phyloP scores from a whole-genome alignment of 768 basidiomycete genomes.

The Pulveroboletus sp. region DNA sequence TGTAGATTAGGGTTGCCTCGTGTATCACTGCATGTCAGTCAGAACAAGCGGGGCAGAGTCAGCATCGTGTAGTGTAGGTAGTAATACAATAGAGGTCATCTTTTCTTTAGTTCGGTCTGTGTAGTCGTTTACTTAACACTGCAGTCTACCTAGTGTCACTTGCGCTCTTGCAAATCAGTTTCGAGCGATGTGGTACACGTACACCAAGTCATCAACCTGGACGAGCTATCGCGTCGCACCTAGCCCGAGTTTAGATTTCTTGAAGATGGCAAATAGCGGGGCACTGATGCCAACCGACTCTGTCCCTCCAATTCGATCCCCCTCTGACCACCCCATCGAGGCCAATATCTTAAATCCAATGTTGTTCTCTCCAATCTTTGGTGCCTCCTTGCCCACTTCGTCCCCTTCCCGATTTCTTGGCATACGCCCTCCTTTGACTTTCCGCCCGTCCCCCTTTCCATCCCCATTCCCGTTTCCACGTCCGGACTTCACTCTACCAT shows the following conservation, averaged over 20 bases:
- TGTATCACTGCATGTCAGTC: too few species aligned
- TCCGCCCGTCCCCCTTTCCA: neutral
- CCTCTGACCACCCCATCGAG: conserved; percentile 90
- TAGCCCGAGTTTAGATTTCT: conserved; percentile 78
- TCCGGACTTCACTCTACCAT: conserved; percentile 15
- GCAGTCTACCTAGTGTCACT: conserved; percentile 1
- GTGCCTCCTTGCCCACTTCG: conserved; percentile 82
- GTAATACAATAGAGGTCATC: neutral
- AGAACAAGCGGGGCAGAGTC: neutral
- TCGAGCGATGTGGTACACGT: neutral
- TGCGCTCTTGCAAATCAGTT: neutral
- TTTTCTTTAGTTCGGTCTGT: neutral
- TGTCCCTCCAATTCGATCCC: conserved; percentile 64
- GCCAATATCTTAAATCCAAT: conserved; percentile 85
- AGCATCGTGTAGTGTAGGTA: neutral
- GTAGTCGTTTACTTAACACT: conserved; percentile 16
- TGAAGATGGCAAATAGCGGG: conserved; percentile 81
- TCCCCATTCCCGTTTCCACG: neutral
- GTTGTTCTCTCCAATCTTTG: conserved; percentile 75
- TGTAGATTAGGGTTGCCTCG: conserved; percentile 52
- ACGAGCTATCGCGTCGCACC: conserved; percentile 45
- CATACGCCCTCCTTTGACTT: conserved; percentile 21
- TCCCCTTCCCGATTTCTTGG: conserved; percentile 76
- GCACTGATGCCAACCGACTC: conserved; percentile 57
- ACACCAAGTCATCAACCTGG: neutral